Evolutionary conservation across 495 filamentous ascomycete genomes (phyloP), one percentile per base, ranked within the genome.

Genomic region (Bryoglossum gracile): DNA sequence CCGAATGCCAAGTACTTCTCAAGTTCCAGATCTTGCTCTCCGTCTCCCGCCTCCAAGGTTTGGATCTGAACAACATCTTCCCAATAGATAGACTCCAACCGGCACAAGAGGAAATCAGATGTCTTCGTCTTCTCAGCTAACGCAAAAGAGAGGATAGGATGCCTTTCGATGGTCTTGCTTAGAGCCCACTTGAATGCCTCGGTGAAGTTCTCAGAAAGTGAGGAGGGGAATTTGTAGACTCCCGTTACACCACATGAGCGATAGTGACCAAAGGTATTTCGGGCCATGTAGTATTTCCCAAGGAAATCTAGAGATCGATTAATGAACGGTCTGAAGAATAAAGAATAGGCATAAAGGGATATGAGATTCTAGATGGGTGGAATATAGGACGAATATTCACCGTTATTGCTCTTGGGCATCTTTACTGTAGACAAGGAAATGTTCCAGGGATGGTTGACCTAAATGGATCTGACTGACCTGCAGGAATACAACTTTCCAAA

Each of bases 91-190:
- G n/a, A 8, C 11, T 23, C 8, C 1, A 51, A n/a, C 36, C 37
- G 21, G 36, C 25, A 14, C 36, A 57, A 50, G 32, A 52, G 49
- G 25, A 54, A 30, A 11, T 46, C 43, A 38, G 43, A 8, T 23
- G 19, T 39, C n/a, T 40, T 10, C 24, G 53, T 22, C 16, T 46
- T 48, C 19, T 56, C 46, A 3, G 43, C n/a, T 16, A 62, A 37
- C 5, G 44, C 53, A 45, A 46, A 55, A 43, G 52, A 53, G 10
- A 62, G 36, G 6, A 45, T 23, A 5, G 55, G 53, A 37, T 59
- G 45, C 22, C 41, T 34, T 10, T 48, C 13, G 38, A 62, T 44
- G 0, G 34, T 48, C 14, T 56, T 37, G 3, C 24, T 37, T 11
- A 62, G 19, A 24, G 56, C 36, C 13, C 21, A 50, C 19, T 50